Evolutionary conservation across 257 asterid genomes (phyloP).

Genomic region (Penstemon davidsonii): DNA sequence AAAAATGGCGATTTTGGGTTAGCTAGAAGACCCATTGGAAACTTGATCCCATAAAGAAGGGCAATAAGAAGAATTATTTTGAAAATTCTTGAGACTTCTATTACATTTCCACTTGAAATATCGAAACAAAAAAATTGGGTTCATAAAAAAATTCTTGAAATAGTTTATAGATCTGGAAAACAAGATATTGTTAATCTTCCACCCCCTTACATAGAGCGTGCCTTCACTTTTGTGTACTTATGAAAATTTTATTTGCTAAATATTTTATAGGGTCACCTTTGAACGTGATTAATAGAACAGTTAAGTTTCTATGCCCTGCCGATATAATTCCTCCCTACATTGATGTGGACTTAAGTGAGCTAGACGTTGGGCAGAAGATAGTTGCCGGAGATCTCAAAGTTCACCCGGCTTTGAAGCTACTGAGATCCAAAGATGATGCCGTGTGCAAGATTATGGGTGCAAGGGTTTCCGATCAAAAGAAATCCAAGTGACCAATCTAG

Average conservation of each 20-base stretch:
- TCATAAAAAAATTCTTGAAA: too few species aligned
- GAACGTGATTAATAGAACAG: constrained; percentile 82
- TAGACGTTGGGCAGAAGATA: constrained; percentile 85
- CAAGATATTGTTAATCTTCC: neutral
- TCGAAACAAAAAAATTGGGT: too few species aligned
- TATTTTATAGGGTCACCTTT: constrained; percentile 63
- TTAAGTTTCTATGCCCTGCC: constrained; percentile 78
- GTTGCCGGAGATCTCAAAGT: constrained; percentile 74
- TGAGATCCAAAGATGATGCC: constrained; percentile 39
- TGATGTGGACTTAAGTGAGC: constrained; percentile 84
- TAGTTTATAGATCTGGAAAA: too few species aligned
- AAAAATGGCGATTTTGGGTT: too few species aligned
- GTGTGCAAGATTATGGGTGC: constrained; percentile 54
- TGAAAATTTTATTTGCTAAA: constrained; percentile 5
- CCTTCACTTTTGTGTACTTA: neutral
- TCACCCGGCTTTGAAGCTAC: constrained; percentile 82
- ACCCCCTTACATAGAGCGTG: neutral
- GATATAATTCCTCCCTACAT: constrained; percentile 87
- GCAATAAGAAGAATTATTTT: too few species aligned
- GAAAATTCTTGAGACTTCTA: neutral
- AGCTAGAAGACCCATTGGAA: too few species aligned
- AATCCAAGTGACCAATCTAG: constrained; percentile 34
- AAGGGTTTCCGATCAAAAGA: constrained; percentile 53
- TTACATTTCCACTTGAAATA: too few species aligned
- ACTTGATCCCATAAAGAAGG: too few species aligned